These are phyloP conservation scores for Talaromyces stipitatus DNA, from an alignment of 495 filamentous ascomycete species.

Conservation along the genomic window DNA sequence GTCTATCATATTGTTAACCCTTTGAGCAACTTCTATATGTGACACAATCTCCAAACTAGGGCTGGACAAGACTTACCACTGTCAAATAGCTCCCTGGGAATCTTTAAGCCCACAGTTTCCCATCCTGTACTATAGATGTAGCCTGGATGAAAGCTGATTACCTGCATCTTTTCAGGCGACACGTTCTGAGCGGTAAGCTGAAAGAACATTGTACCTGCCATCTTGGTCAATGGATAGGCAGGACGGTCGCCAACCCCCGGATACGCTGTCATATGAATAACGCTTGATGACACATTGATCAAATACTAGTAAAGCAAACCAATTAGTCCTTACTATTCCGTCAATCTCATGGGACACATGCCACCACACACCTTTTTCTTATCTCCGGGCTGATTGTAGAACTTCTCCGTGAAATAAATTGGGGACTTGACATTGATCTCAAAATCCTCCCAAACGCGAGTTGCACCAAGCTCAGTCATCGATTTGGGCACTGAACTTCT, in stretches of 20 bases:
- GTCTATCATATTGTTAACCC: constrained; percentile 12
- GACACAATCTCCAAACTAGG: background rate
- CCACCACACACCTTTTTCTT: background rate
- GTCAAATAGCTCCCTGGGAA: constrained; percentile 21
- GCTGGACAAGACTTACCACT: constrained; percentile 19
- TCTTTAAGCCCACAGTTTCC: constrained; percentile 8
- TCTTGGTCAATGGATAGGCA: background rate
- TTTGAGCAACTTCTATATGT: background rate
- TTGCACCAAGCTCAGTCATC: constrained; percentile 18
- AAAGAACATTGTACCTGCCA: constrained; percentile 8
- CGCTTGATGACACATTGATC: background rate
- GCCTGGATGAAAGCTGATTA: constrained; percentile 39
- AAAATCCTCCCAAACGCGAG: constrained; percentile 16
- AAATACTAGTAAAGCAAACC: background rate
- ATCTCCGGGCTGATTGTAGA: background rate
- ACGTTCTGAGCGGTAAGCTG: constrained; percentile 28
- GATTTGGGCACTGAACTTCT: constrained; percentile 5
- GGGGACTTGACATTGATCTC: constrained; percentile 1
- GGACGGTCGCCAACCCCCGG: background rate
- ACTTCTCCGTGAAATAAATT: background rate
- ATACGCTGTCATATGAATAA: background rate
- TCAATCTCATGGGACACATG: too few species aligned
- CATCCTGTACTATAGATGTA: constrained; percentile 22
- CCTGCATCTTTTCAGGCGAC: constrained; percentile 19
- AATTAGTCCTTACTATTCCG: too few species aligned